Evolutionary conservation across 495 filamentous ascomycete species (phyloP), one percentile per base, ranked within the genome.

Genomic region (Neurospora pannonica): DNA sequence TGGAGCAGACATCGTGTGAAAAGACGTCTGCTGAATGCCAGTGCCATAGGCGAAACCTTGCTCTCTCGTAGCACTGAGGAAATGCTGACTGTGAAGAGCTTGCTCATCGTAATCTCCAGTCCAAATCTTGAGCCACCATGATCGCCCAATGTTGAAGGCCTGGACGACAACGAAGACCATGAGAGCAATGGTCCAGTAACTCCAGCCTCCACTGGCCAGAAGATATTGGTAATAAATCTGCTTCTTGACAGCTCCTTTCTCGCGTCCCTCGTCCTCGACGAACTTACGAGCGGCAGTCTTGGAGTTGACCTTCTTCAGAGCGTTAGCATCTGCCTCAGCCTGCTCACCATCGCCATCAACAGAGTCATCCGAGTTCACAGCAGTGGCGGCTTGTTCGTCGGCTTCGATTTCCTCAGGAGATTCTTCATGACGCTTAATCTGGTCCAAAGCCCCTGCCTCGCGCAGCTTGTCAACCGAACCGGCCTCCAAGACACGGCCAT

Each of bases 51-150:
- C 73, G 62, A 79, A 80, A 19, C 77, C 74, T 39, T 84, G 83
- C 5, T 77, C 79, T 70, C 69, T 62, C 5, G 76, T 60, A 28
- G 34, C 40, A 24, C 77, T 77, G 71, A 69, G 67, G 11, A 76
- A 38, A 13, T 62, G 71, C 19, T 81, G 77, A 4, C 70, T 21
- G 38, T 74, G 28, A n/a, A 79, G 38, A 15, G 28, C 76, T 38
- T 77, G 75, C 19, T 82, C 76, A 24, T 84, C 77, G 73, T 85
- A 80, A 11, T 74, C 77, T 17, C 83, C 82, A 6, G 91, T 92
- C 92, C 92, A 94, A 72, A 93, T 79, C 42, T 87, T 88, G 38
- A 94, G 83, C 90, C 90, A 93, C 88, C 90, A 93, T 17, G 88
- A 89, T 62, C 87, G 83, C 19, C 81, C 85, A 67, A 92, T 71